A percentile compares a stretch with the other conserved stretches of the same genome.
phyloP scores from a whole-genome alignment of 768 basidiomycete genomes.

The Mycena pura region DNA sequence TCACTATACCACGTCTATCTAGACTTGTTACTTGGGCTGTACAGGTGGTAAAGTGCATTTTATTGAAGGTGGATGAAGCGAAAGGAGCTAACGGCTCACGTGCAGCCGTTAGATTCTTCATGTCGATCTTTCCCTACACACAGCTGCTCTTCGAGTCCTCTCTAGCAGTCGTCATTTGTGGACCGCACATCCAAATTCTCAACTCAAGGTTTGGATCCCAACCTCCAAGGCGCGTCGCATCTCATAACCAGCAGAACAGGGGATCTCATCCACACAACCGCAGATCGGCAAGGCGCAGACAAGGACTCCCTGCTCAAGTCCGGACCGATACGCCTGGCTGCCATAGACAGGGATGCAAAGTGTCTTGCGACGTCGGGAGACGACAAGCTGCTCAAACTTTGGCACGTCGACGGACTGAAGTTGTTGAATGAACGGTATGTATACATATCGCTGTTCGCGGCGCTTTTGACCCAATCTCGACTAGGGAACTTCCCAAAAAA shows the following conservation, averaged over 20 bases:
- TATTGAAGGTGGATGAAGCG: too few relatives aligned
- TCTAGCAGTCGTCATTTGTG: constrained; percentile 55
- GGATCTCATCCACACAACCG: constrained; percentile 52
- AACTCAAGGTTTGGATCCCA: constrained; percentile 55
- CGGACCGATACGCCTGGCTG: constrained; percentile 67
- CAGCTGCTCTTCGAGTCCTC: constrained; percentile 47
- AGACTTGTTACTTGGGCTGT: too few relatives aligned
- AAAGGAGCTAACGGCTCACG: too few relatives aligned
- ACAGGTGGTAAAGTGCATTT: too few relatives aligned
- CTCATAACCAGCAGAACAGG: constrained; percentile 54
- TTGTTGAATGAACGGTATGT: constrained; percentile 70
- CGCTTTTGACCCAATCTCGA: constrained; percentile 1
- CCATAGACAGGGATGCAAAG: constrained; percentile 48
- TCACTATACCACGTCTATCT: too few relatives aligned
- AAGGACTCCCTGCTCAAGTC: constrained; percentile 46
- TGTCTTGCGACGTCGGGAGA: constrained; percentile 74
- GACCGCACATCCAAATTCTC: constrained; percentile 68
- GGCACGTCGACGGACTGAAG: constrained; percentile 63
- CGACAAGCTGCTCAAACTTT: constrained; percentile 83
- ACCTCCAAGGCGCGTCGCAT: constrained; percentile 1
- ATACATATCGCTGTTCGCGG: constrained; percentile 24
- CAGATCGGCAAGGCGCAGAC: constrained; percentile 37
- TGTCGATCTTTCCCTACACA: constrained; percentile 57
- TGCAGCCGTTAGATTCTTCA: constrained; percentile 28
- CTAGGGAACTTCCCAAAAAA: constrained; percentile 84